phyloP scores from a whole-genome alignment of 306 rosid genomes.

The Casuarina cunninghamiana region DNA sequence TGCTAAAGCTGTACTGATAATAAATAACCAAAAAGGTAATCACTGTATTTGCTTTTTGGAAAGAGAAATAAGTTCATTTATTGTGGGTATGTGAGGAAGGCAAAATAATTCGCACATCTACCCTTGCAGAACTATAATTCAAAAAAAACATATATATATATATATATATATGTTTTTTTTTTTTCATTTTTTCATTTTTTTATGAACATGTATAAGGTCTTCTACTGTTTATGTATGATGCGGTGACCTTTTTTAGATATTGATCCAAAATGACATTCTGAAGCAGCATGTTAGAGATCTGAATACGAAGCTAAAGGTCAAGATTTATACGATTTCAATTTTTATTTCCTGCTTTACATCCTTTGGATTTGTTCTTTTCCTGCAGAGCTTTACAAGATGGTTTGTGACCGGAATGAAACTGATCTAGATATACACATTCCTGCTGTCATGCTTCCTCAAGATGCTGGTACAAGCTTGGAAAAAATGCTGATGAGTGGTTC shows the following conservation, averaged over 20 bases:
- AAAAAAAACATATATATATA: no score
- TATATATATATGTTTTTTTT: no score
- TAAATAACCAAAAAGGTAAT: conserved; percentile 78
- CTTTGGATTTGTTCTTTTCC: conserved; percentile 23
- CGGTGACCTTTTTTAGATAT: background rate
- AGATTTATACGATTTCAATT: conserved; percentile 8
- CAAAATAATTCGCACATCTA: background rate
- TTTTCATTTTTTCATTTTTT: background rate
- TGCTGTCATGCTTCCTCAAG: conserved; percentile 87
- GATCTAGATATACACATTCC: conserved; percentile 82
- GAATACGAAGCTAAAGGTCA: background rate
- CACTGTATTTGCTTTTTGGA: background rate
- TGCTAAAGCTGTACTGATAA: conserved; percentile 93
- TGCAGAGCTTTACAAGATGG: conserved; percentile 98
- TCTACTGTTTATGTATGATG: background rate
- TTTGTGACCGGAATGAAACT: conserved; percentile 81
- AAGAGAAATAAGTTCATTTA: background rate
- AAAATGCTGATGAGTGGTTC: conserved; percentile 58
- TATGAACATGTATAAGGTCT: background rate
- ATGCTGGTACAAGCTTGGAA: conserved; percentile 83
- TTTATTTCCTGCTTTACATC: background rate
- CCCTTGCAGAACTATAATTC: no score
- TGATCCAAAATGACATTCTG: background rate
- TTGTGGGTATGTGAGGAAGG: background rate
- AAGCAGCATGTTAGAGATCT: conserved; percentile 3